Base-by-base conservation (phyloP, 495 filamentous ascomycete species). In the Aspergillus coremiiformis region DNA sequence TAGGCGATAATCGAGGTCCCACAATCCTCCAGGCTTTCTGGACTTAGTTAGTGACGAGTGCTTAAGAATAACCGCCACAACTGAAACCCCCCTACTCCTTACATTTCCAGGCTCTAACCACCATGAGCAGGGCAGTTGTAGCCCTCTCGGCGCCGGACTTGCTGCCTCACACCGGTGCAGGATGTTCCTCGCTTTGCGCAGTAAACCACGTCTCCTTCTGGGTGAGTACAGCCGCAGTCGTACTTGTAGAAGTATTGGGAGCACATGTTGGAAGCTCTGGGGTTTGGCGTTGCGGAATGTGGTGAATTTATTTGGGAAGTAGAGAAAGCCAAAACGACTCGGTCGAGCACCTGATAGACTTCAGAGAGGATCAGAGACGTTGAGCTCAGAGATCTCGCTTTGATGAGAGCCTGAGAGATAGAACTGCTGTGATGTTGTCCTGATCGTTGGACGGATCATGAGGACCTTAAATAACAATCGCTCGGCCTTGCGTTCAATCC, bases 201-300 rank as follows among this genome's bases (percentile, higher is more conserved):
- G 44, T 55, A 59, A 21, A 74, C 67, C 1, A 72, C 58, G 12
- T 64, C 69, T 1, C 58, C 65, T 48, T 72, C 66, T n/a, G 64
- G 56, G 37, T 65, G 41, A 20, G 58, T 60, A 56, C 71, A 75
- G 22, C 69, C 69, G 53, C 71, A 75, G 54, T 70, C 69, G 58
- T 69, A 75, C 20, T 68, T 55, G 59, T 66, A 64, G 52, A 69
- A 70, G 52, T 73, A 75, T 33, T 69, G 48, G 2, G 66, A 73
- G 47, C 70, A 74, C 70, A 74, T 73, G 24, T 20, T 66, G 58
- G 27, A 30, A 6, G 29, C 41, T 43, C 20, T 35, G 19, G n/a
- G 22, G 22, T 20, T 15, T 24, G 29, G 47, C 22, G 21, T 21
- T 24, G 20, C 33, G 21, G 21, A 17, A 26, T 15, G n/a, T 19